phyloP scores from a whole-genome alignment of 2,329 filamentous ascomycete species.

The Penicillium nordicum region DNA sequence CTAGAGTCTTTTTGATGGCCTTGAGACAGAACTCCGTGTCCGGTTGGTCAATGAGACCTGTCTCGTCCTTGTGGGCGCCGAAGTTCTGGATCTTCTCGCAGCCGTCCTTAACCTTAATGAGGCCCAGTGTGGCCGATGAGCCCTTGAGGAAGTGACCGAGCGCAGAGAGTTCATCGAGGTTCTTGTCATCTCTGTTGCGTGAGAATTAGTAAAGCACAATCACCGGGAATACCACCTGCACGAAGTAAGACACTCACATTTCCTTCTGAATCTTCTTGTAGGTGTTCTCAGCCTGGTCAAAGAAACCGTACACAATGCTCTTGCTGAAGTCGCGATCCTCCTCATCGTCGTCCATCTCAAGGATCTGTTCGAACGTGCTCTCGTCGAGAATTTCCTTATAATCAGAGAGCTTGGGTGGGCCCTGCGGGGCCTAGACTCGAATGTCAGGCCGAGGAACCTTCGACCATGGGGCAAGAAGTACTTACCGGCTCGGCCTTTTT shows the following conservation, averaged over 20 bases:
- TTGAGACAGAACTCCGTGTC: constrained; percentile 67
- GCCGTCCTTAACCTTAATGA: constrained; percentile 83
- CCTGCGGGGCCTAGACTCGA: constrained; percentile 42
- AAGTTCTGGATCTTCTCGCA: constrained; percentile 97
- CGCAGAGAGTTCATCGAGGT: constrained; percentile 72
- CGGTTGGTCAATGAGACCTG: constrained; percentile 63
- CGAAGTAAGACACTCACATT: constrained; percentile 61
- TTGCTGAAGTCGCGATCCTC: constrained; percentile 84
- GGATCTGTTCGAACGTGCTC: constrained; percentile 84
- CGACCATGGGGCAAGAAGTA: background rate
- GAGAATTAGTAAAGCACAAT: background rate
- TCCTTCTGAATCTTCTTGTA: constrained; percentile 79
- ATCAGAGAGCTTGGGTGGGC: constrained; percentile 53
- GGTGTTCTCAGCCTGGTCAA: constrained; percentile 82
- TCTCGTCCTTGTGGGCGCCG: constrained; percentile 76
- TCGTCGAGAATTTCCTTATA: constrained; percentile 75
- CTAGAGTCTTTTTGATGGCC: constrained; percentile 67
- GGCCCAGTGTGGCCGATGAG: constrained; percentile 87
- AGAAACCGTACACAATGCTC: constrained; percentile 87
- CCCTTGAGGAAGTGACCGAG: constrained; percentile 97
- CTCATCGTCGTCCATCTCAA: constrained; percentile 95
- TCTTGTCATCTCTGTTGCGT: constrained; percentile 55
- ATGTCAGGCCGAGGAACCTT: background rate
- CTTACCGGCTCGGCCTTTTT: constrained; percentile 29
- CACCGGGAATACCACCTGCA: background rate